Evolutionary conservation across 1,284 basidiomycete genomes (phyloP).

Genomic region (Apiotrichum sp.): DNA sequence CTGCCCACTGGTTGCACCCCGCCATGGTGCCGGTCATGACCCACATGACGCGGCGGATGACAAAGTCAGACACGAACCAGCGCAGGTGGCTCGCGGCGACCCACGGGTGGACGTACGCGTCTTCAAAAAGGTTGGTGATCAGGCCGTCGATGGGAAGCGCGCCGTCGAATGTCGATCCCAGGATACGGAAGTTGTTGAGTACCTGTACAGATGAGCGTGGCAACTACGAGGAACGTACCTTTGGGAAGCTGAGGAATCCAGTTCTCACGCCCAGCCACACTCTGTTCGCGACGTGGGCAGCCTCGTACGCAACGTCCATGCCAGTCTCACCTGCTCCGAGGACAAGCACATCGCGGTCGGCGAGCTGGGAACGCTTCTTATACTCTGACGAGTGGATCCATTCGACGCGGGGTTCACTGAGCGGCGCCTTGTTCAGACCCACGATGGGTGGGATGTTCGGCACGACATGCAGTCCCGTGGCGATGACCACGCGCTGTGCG

Average conservation of each 20-base stretch:
- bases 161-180: constrained; percentile 52
- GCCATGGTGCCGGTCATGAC: constrained; percentile 58
- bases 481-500: constrained; percentile 30
- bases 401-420: constrained; percentile 33
- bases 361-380: constrained; percentile 52
- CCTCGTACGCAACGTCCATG: constrained; percentile 58
- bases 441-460: constrained; percentile 53
- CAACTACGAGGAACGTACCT: constrained; percentile 39
- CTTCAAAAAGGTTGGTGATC: constrained; percentile 43
- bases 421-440: constrained; percentile 46
- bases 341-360: constrained; percentile 54
- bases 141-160: constrained; percentile 56
- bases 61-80: constrained; percentile 61
- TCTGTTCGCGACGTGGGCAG: constrained; percentile 48
- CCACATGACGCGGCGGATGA: constrained; percentile 60
- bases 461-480: constrained; percentile 49
- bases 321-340: constrained; percentile 62
- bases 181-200: constrained; percentile 58
- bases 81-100: constrained; percentile 55
- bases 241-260: constrained; percentile 58
- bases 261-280: constrained; percentile 56
- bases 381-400: constrained; percentile 55
- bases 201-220: no score
- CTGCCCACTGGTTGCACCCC: constrained; percentile 64
- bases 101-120: constrained; percentile 52